Evolutionary conservation across 345 rosid genomes (phyloP).

Genomic region (Rhodamnia rubescens): DNA sequence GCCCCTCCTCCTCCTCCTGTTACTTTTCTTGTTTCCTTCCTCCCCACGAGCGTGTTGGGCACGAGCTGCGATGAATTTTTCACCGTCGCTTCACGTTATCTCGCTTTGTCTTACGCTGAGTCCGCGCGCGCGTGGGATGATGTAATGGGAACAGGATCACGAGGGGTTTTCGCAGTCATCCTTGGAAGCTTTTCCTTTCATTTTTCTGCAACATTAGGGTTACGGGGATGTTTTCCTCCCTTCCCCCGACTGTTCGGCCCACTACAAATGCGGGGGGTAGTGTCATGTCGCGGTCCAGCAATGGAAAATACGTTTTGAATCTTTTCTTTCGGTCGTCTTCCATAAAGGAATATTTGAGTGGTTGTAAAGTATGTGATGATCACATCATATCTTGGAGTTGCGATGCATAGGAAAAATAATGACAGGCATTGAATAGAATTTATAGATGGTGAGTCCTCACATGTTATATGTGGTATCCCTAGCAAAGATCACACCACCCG

Average conservation of each 20-base stretch:
- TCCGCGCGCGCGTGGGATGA: background rate
- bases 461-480: background rate
- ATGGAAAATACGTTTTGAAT: background rate
- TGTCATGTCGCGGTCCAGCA: background rate
- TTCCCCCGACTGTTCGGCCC: background rate
- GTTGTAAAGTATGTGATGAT: background rate
- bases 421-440: background rate
- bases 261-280: background rate
- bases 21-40: no score
- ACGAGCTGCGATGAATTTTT: background rate
- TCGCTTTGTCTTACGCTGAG: constrained; percentile 2
- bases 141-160: background rate
- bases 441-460: background rate
- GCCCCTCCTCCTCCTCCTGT: background rate
- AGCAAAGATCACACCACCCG: background rate
- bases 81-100: background rate
- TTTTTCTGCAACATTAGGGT: background rate
- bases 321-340: background rate
- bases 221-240: background rate
- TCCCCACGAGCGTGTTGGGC: background rate
- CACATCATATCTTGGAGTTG: background rate
- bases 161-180: background rate
- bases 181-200: background rate
- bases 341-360: background rate
- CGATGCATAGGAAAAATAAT: background rate